Percentiles rank a stretch among this genome's conserved stretches.
Evolutionary conservation across 441 rosid species (phyloP).

Genomic region (Viola pubescens): DNA sequence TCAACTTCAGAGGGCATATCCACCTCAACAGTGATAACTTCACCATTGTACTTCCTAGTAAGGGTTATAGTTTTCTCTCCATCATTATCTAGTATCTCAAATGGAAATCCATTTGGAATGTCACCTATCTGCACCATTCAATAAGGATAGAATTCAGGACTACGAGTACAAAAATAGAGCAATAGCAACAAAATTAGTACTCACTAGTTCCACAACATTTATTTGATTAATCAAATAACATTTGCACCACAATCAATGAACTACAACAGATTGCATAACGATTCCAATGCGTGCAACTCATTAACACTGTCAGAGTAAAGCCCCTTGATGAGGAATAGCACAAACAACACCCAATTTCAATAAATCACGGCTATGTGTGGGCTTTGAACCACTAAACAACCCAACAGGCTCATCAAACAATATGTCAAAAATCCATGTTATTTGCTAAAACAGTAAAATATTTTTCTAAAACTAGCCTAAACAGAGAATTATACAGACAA

Average conservation of each 20-base stretch:
- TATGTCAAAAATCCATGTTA: background rate
- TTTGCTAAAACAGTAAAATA: background rate
- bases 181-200: background rate
- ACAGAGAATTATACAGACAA: background rate
- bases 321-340: background rate
- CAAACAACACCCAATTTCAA: no score
- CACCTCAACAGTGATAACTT: slow-evolving; percentile 51
- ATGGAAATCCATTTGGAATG: slow-evolving; percentile 45
- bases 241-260: background rate
- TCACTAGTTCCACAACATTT: background rate
- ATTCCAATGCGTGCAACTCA: background rate
- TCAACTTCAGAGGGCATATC: slow-evolving; percentile 26
- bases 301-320: no score
- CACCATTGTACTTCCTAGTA: slow-evolving; percentile 37
- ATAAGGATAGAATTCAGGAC: background rate
- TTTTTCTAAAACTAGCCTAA: background rate
- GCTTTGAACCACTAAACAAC: no score
- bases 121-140: slow-evolving; percentile 29
- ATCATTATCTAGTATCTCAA: slow-evolving; percentile 43
- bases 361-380: no score
- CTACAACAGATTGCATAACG: background rate
- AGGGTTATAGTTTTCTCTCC: slow-evolving; percentile 55
- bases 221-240: background rate
- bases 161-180: background rate
- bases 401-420: background rate